Base-by-base conservation (phyloP, 306 rosid species). In the Castanea mollissima region DNA sequence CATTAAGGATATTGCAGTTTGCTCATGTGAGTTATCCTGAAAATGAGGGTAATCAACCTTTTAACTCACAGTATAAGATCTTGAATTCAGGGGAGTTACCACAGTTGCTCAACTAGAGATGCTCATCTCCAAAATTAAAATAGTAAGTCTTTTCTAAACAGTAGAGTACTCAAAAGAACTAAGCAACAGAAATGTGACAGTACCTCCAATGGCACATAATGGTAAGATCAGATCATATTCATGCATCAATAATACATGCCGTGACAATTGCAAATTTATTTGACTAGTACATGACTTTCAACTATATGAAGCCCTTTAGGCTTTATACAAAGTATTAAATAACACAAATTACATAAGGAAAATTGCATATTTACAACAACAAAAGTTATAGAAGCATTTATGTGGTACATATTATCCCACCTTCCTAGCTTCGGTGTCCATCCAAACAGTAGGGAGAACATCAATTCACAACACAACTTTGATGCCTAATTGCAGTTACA, bases 401-500 rank as follows among this genome's bases (percentile, higher is more conserved):
- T 38, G 46, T 38, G 46, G 46, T 38, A 38, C 2, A 38, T 38
- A 38, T 38, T 38, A 38, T 38, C 46, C 46, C 46, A 38, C 46
- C 11, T 1, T 95, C 99, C 49, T 21, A 67, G 78, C 49, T 44
- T 54, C 18, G 51, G 51, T 69, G 71, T 79, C 99, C 98, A 55
- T 84, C 67, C 41, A 70, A 76, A 70, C 4, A 65, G 34, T 63
- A 58, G 62, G 67, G 19, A 68, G 49, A 63, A 62, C 49, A 44
- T 29, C 49, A 67, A 51, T 77, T 55, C 52, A 54, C 32, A 73
- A 70, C 29, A n/a, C 71, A 59, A 78, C 80, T 76, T 77, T 55
- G 78, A 62, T 56, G 62, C 51, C 64, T 80, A 58, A 95, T 20
- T 35, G 59, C 14, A 75, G 52, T 72, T 77, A 31, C 52, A 18